Evolutionary conservation across 345 rosid genomes (phyloP).

Genomic region (Aquilaria sinensis): DNA sequence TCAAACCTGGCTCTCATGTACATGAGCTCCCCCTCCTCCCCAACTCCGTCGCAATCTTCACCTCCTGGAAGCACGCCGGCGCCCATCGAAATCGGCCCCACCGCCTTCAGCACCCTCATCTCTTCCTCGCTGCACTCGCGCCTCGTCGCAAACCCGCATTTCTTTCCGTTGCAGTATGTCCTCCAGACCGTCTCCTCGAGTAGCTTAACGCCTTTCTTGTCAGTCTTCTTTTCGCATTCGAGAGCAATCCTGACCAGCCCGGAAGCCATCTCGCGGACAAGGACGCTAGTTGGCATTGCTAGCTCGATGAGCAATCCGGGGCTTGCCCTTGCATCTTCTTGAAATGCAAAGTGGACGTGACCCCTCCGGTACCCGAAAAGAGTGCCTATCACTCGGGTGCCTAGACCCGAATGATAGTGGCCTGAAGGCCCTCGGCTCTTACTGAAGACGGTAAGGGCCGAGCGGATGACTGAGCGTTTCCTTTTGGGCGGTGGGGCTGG

Average conservation of each 20-base stretch:
- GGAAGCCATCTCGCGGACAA: conserved; percentile 91
- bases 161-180: conserved; percentile 84
- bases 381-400: conserved; percentile 64
- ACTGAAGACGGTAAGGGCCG: conserved; percentile 42
- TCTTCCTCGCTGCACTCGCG: conserved; percentile 62
- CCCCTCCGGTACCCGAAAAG: conserved; percentile 88
- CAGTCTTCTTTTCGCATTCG: conserved; percentile 52
- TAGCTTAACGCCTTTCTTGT: conserved; percentile 36
- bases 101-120: conserved; percentile 60
- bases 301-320: conserved; percentile 76
- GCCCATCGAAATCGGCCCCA: conserved; percentile 88
- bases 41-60: conserved; percentile 23
- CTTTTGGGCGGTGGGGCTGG: conserved; percentile 21
- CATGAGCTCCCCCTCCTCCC: conserved; percentile 85
- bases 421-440: conserved; percentile 15
- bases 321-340: conserved; percentile 49
- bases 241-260: conserved; percentile 82
- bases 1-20: conserved; percentile 95
- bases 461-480: conserved; percentile 53
- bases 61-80: conserved; percentile 88
- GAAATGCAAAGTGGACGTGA: conserved; percentile 80
- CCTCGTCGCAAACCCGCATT: conserved; percentile 73
- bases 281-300: conserved; percentile 71
- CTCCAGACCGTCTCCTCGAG: conserved; percentile 71
- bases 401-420: conserved; percentile 31